phyloP scores from a whole-genome alignment of 306 rosid genomes.

The Rosa rugosa region DNA sequence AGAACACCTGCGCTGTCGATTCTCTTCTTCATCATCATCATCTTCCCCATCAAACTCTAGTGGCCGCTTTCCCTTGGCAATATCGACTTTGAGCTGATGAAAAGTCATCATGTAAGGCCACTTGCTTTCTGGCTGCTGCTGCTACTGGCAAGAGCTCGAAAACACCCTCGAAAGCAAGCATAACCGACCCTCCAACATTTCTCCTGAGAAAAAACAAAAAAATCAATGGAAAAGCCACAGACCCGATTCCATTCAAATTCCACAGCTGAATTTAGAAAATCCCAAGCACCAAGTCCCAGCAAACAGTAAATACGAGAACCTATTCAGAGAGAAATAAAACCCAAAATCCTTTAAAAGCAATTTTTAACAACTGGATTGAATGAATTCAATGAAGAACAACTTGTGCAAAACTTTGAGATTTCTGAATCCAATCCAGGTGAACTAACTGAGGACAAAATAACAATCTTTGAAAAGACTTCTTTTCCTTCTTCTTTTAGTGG shows the following conservation, averaged over 20 bases:
- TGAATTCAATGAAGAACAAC: conserved; percentile 23
- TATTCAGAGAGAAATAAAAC: conserved; percentile 18
- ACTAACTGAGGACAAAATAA: background rate
- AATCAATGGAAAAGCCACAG: conserved; percentile 25
- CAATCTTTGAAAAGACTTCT: background rate
- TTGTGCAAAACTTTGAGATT: conserved; percentile 22
- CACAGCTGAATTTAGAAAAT: conserved; percentile 26
- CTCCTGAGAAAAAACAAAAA: conserved; percentile 27
- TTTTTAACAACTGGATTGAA: background rate
- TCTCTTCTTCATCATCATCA: conserved; percentile 33
- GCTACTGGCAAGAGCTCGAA: conserved; percentile 65
- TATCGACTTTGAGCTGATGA: conserved; percentile 47
- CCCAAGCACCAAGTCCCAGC: conserved; percentile 32
- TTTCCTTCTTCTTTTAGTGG: background rate
- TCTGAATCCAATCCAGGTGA: conserved; percentile 37
- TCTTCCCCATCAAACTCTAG: conserved; percentile 37
- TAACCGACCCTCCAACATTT: conserved; percentile 89
- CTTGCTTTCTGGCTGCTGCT: conserved; percentile 54
- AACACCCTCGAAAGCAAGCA: conserved; percentile 65
- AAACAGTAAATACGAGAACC: conserved; percentile 29
- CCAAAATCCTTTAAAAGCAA: background rate
- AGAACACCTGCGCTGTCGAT: conserved; percentile 50
- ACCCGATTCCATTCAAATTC: conserved; percentile 39
- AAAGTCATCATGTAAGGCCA: conserved; percentile 70
- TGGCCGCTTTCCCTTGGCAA: conserved; percentile 55